These are phyloP conservation scores for Candida broadrunensis DNA, from an alignment of 805 yeast species.

Conservation along the genomic window DNA sequence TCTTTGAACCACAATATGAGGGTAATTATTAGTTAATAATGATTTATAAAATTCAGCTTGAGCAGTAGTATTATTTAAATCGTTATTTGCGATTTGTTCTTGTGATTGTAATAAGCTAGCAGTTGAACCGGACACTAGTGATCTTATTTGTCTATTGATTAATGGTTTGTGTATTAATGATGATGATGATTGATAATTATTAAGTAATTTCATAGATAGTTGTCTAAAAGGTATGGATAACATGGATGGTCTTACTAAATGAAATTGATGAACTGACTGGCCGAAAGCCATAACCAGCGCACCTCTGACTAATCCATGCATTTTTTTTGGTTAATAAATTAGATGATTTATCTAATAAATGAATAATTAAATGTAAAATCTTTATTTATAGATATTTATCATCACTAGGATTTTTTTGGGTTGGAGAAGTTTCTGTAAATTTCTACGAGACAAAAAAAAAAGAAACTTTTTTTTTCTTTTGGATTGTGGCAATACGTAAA, in stretches of 20 bases:
- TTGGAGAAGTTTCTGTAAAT: too few species aligned
- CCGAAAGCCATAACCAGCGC: not conserved
- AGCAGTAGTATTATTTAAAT: slow-evolving; percentile 59
- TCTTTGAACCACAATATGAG: slow-evolving; percentile 94
- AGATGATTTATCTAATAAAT: too few species aligned
- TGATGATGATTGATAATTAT: not conserved
- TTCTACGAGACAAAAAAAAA: too few species aligned
- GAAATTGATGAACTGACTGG: not conserved
- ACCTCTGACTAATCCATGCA: not conserved
- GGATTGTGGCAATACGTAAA: too few species aligned
- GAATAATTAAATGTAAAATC: too few species aligned
- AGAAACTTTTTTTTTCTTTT: too few species aligned
- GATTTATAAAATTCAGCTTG: slow-evolving; percentile 85
- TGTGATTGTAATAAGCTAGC: slow-evolving; percentile 35
- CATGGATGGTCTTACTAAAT: not conserved
- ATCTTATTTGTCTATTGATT: not conserved
- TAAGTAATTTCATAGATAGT: too few species aligned
- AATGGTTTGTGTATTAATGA: not conserved
- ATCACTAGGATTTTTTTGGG: too few species aligned
- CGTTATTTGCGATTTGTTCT: slow-evolving; percentile 86
- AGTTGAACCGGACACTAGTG: slow-evolving; percentile 10
- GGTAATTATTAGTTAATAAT: slow-evolving; percentile 76
- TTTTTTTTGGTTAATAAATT: not conserved
- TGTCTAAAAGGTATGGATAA: too few species aligned
- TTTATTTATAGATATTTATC: too few species aligned